Conservation (phyloP, 306 rosid genomes). For the Clitoria ternatea region DNA sequence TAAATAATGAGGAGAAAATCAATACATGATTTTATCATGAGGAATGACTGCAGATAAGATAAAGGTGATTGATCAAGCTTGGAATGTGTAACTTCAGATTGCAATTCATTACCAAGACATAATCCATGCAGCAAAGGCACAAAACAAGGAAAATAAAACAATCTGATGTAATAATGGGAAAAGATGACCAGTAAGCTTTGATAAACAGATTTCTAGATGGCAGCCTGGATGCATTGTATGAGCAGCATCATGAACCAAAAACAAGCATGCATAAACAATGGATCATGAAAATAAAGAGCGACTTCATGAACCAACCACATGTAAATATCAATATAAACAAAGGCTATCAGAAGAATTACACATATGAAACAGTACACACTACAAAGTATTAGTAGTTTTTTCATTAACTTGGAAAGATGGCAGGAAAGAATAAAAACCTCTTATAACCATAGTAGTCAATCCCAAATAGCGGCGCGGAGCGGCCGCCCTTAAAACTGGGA, state of each 20-base stretch:
- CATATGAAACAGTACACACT: constrained; percentile 4
- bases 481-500: no score
- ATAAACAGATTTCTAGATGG: not conserved
- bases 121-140: not conserved
- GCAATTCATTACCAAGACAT: not conserved
- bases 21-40: not conserved
- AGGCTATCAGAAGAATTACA: not conserved
- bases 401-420: not conserved
- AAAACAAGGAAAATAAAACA: not conserved
- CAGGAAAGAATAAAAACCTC: not conserved
- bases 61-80: not conserved
- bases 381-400: not conserved
- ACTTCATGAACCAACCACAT: not conserved
- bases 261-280: not conserved
- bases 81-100: not conserved
- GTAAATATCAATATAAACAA: not conserved
- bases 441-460: no score
- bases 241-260: not conserved
- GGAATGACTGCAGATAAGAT: not conserved
- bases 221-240: not conserved
- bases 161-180: not conserved
- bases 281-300: not conserved
- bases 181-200: not conserved
- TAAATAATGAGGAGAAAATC: not conserved
- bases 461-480: no score